A percentile compares a stretch with the other conserved stretches of the same genome.
These are phyloP conservation scores for Phytophthora sojae DNA, from an alignment of 352 stramenopile genomes.

Conservation along the genomic window DNA sequence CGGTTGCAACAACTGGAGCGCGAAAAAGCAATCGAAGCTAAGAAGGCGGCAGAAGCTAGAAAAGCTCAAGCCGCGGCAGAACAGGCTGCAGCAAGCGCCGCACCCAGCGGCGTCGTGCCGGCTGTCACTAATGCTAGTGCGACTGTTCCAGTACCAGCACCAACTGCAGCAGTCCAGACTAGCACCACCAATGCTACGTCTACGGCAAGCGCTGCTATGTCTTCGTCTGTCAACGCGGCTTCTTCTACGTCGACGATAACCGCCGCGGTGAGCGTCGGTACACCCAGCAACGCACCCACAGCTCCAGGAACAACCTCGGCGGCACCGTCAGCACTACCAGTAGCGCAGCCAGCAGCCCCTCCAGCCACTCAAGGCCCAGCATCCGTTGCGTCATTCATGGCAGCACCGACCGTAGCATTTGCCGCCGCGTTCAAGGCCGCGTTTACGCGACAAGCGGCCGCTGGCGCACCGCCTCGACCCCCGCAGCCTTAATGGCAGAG, in stretches of 20 bases:
- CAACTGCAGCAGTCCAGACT: not conserved
- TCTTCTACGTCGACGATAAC: not conserved
- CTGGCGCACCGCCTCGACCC: not conserved
- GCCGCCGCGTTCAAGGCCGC: not conserved
- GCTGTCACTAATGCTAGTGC: slow-evolving; percentile 1
- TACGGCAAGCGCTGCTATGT: not conserved
- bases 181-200: not conserved
- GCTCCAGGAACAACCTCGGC: not conserved
- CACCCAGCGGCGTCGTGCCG: slow-evolving; percentile 2
- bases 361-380: not conserved
- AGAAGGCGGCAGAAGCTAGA: slow-evolving; percentile 33
- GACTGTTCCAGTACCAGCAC: not conserved
- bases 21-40: slow-evolving; percentile 36
- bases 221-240: not conserved
- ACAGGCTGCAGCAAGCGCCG: not conserved
- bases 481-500: not conserved
- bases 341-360: not conserved
- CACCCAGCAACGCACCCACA: not conserved
- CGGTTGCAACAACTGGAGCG: slow-evolving; percentile 41
- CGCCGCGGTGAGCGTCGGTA: not conserved
- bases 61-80: slow-evolving; percentile 19
- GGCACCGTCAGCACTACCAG: slow-evolving; percentile 1
- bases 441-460: not conserved
- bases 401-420: slow-evolving; percentile 5
- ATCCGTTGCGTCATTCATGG: not conserved